Evolutionary conservation across 1,284 basidiomycete genomes (phyloP), one percentile per base, ranked within the genome.

Genomic region (Ceratobasidium sp.): DNA sequence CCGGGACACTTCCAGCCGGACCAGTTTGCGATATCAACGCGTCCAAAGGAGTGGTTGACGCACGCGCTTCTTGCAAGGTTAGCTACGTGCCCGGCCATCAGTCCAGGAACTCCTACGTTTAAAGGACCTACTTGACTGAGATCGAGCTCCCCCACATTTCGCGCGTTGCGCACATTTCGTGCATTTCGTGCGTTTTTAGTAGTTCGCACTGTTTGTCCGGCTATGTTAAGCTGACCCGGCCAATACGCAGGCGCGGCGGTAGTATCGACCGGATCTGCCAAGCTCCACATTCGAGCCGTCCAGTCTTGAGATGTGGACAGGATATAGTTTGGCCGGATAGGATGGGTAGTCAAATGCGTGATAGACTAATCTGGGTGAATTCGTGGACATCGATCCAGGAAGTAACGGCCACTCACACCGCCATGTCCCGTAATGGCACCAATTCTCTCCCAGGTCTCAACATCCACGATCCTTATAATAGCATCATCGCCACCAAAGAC

Each of bases 271-370:
- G 71, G 71, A 43, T 73, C 71, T 2, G 71, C 71, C 11, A 73
- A 29, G 11, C 58, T 63, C 71, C 71, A 73, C 61, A 73, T 63
- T 1, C 71, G 59, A 0, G 71, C 71, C 2, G 71, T 73, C n/a
- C 34, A 63, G 49, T 73, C 71, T 5, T 63, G 34, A 4, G 71
- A 73, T 24, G 71, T 63, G 16, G 71, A 73, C 0, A 73, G 49
- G n/a, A 73, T 73, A 22, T 73, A 73, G 37, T 73, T 51, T 22
- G 71, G 71, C 11, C 71, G 49, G 19, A 54, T 63, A n/a, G 49
- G 58, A 29, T 73, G 71, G 7, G 71, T 73, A 0, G 71, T 63
- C 2, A 73, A 14, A 29, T 73, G 71, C 1, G 71, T 73, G 14
- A 73, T 73, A n/a, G 39, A 22, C 71, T 73, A 11, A 29, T 13